Evolutionary conservation across 768 basidiomycete species (phyloP), one percentile per base, ranked within the genome.

Genomic region (Phanerochaete carnosa): DNA sequence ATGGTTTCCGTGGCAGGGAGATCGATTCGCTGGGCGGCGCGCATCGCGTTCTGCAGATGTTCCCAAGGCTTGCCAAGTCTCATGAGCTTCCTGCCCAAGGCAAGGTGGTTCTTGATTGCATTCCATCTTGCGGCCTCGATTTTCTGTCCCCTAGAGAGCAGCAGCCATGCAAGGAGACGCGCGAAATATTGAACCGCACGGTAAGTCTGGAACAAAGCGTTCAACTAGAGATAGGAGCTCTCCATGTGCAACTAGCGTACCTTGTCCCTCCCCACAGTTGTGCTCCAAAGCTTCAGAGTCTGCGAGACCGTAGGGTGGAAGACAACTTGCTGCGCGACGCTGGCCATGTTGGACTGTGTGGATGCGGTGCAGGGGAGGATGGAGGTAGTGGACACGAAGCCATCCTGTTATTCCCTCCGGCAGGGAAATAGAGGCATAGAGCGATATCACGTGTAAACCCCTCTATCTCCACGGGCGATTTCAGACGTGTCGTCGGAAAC

Each of bases 21-120:
- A 6, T 80, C 79, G 3, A 83, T 63, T 1, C 81, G 70, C 28
- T 86, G 74, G 2, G 85, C 76, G 22, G 90, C 87, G 55, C 87
- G 88, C 47, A 97, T 76, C 30, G 93, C 95, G 1, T 93, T 86
- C 72, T 98, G 96, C 6, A 95, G 79, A 75, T 97, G 94, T 70
- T 99, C 97, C 63, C 95, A 66, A 8, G 95, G 94, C 74, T 98
- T 96, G 66, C 94, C 94, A 56, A 99, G 79, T 16, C 97, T 87
- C 81, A 98, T 79, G 37, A 97, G 96, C 76, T 96, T 98, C 64
- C 97, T 83, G 32, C 86, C 92, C 12, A 83, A 84, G 3, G 85
- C 94, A 25, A 99, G 83, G 69, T 94, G 92, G 29, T 78, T 77
- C 75, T 98, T 98, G 66, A 98, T 80, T 0, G 90, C 90, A 39